These are phyloP conservation scores for Cajanus cajan DNA, from an alignment of 306 rosid species.

Conservation along the genomic window DNA sequence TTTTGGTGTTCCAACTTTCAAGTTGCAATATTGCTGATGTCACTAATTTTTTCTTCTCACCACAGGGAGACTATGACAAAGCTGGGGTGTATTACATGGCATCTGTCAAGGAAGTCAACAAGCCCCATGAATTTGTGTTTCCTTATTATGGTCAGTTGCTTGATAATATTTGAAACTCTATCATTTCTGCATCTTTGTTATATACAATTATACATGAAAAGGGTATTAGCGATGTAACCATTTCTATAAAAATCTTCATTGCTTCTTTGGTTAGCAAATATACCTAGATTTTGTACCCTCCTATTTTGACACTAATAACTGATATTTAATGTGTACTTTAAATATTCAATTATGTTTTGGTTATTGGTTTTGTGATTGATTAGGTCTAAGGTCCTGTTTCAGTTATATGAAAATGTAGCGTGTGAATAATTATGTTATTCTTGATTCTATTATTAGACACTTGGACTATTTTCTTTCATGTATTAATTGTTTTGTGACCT, in stretches of 20 bases:
- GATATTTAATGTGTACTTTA: neutral
- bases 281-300: neutral
- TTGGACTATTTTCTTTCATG: neutral
- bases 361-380: constrained; percentile 9
- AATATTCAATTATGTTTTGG: constrained; percentile 24
- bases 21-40: constrained; percentile 23
- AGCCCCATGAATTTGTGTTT: constrained; percentile 92
- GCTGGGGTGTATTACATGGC: constrained; percentile 97
- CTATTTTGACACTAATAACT: neutral
- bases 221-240: neutral
- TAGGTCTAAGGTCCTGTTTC: constrained; percentile 16
- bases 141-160: constrained; percentile 86
- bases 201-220: constrained; percentile 12
- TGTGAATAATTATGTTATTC: neutral
- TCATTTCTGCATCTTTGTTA: constrained; percentile 13
- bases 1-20: constrained; percentile 1
- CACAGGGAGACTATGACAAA: constrained; percentile 97
- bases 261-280: neutral
- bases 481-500: neutral
- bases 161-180: constrained; percentile 13
- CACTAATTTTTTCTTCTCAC: constrained; percentile 30
- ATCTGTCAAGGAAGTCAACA: constrained; percentile 92
- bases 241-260: neutral
- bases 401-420: constrained; percentile 24
- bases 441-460: neutral